Evolutionary conservation across 108 stramenopile genomes (phyloP).

Genomic region (Cylindrotheca closterium): DNA sequence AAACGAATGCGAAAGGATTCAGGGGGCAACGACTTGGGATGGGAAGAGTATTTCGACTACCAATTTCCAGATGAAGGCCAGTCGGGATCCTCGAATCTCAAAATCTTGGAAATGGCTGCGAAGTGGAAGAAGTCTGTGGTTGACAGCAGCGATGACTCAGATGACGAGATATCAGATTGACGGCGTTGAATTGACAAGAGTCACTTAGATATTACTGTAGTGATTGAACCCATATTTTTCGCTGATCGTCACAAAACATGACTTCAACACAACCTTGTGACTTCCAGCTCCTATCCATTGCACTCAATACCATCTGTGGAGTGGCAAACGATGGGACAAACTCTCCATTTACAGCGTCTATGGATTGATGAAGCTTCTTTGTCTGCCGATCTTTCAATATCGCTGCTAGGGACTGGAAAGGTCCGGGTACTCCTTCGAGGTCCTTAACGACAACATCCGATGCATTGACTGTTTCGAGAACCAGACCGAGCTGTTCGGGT

Average conservation of each 20-base stretch:
- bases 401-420: conserved; percentile 40
- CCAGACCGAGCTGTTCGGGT: conserved; percentile 64
- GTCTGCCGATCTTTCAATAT: conserved; percentile 45
- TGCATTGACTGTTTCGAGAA: conserved; percentile 35
- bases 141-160: conserved; percentile 43
- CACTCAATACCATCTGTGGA: conserved; percentile 63
- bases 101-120: conserved; percentile 96
- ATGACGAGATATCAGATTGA: conserved; percentile 15
- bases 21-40: conserved; percentile 83
- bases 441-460: conserved; percentile 65
- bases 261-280: conserved; percentile 60
- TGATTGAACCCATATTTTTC: conserved; percentile 37
- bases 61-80: conserved; percentile 96
- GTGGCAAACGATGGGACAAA: conserved; percentile 79
- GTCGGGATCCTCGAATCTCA: conserved; percentile 77
- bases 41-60: conserved; percentile 99
- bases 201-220: conserved; percentile 5
- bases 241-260: conserved; percentile 62
- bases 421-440: conserved; percentile 65
- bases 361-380: conserved; percentile 30
- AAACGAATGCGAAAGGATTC: conserved; percentile 90
- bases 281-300: conserved; percentile 76
- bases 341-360: conserved; percentile 80
- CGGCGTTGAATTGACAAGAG: no score
- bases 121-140: conserved; percentile 91